Evolutionary conservation across 2,329 filamentous ascomycete genomes (phyloP).

Genomic region (Dactylonectria estremocensis): DNA sequence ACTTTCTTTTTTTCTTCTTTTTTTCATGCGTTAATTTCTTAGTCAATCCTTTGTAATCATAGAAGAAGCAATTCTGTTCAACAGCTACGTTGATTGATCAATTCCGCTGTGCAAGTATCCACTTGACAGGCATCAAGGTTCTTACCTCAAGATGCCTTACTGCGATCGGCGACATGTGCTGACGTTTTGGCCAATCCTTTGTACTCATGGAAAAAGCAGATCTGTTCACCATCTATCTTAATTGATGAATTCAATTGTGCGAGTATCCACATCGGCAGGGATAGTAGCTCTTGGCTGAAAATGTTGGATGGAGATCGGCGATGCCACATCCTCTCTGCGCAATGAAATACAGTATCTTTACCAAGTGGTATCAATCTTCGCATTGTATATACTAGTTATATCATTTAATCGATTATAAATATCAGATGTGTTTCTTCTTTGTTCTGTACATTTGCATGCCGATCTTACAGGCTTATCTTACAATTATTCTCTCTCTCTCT

Average conservation of each 20-base stretch:
- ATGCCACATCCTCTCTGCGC: too few relatives aligned
- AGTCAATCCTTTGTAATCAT: constrained; percentile 5
- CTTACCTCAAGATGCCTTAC: constrained; percentile 8
- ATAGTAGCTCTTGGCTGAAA: background rate
- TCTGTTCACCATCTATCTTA: constrained; percentile 2
- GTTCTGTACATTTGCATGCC: background rate
- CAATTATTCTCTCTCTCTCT: background rate
- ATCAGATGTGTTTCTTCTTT: constrained; percentile 2
- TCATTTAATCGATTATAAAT: constrained; percentile 1
- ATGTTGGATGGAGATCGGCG: background rate
- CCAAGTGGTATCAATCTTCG: constrained; percentile 1
- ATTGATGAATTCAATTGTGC: constrained; percentile 2
- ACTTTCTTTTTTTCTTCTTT: constrained; percentile 1
- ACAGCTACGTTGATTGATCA: constrained; percentile 16
- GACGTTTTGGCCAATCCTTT: constrained; percentile 5
- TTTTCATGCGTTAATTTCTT: constrained; percentile 14
- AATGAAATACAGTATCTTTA: background rate
- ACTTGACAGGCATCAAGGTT: constrained; percentile 12
- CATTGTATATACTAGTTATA: constrained; percentile 5
- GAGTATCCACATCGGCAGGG: constrained; percentile 6
- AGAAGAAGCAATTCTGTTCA: background rate
- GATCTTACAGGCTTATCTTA: background rate
- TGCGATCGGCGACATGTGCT: constrained; percentile 10
- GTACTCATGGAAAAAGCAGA: constrained; percentile 2
- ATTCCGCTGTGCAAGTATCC: constrained; percentile 14